Base-by-base conservation (phyloP, 768 basidiomycete genomes). In the Boletus subparvulus region DNA sequence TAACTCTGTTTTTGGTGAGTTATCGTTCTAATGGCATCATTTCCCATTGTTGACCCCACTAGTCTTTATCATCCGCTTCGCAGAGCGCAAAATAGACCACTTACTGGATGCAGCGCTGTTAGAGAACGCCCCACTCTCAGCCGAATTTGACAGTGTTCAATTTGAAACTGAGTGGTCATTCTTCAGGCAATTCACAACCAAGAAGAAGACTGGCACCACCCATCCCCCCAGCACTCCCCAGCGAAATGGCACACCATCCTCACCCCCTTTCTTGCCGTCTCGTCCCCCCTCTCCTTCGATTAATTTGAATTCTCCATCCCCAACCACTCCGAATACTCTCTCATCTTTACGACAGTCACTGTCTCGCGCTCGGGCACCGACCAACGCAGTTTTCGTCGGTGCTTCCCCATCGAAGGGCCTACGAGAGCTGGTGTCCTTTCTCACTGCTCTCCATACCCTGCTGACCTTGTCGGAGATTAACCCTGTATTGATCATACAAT, bases 141-240 rank as follows among this genome's bases (percentile, higher is more conserved):
- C 84, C 5, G 88, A 90, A 63, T 85, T 93, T 52, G 91, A 90
- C 50, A 80, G 83, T 32, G 78, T 98, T 19, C 87, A 92, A 60
- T 99, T 98, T 66, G 95, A 98, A 73, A 94, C 92, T 6, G 97
- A 98, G 52, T 99, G 97, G 97, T 87, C 88, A 0, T 89, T 93
- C 68, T 74, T 92, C 19, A 82, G 90, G n/a, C 79, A 90, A 8
- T 88, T 92, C 63, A 77, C 77, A 26, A 71, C 76, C 32, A 88
- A 87, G 68, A 86, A 82, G 68, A 90, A 85, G 69, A 30, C 55
- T 28, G 48, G 61, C 26, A 40, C 41, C 8, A 57, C 73, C 28
- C 56, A 72, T 30, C 63, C 69, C 9, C 57, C 73, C 10, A 70
- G 55, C 19, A 47, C 57, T 9, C 66, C 77, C 5, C 74, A 75